Base-by-base conservation (phyloP, 2,329 filamentous ascomycete species). In the Dactylellina cionopaga region DNA sequence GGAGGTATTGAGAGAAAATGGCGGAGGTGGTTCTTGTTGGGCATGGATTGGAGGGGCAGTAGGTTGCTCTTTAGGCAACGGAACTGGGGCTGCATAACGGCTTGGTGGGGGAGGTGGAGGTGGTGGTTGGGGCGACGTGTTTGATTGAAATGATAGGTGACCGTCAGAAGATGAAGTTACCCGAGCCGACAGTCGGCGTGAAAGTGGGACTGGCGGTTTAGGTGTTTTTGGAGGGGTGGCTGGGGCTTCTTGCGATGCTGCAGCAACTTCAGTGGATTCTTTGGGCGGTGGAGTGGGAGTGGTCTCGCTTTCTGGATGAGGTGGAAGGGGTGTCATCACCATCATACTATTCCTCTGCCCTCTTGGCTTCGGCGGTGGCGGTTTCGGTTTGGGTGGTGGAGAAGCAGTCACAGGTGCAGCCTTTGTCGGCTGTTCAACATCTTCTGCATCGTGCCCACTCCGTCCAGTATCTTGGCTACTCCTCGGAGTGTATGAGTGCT, bases 101-200 rank as follows among this genome's bases (percentile, higher is more conserved):
- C 75, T 72, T 49, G 75, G 73, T 27, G 75, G 75, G 5, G 71
- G 75, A 4, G 75, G 75, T 1, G 75, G 74, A 2, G 70, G 66
- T 9, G 62, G 43, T 11, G 37, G 13, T 17, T 52, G 56, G 27
- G 74, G 74, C 15, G 35, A 22, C n/a, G 62, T 39, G 13, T 24
- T 17, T n/a, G 47, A 58, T 11, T 27, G 59, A 1, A 71, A 1
- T 11, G 66, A 59, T 13, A 64, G 35, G 9, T 17, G 19, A 24
- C 49, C 33, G 9, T 71, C 58, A 4, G 51, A 24, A 0, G 49
- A 51, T 31, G 65, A 47, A 11, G 58, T 37, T 9, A 71, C 24
- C 31, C 59, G 66, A 10, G 37, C 25, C 7, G 58, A 71, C 13
- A 71, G 13, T 39, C 66, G 51, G 5, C 66, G 49, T 17, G 72